phyloP scores from a whole-genome alignment of 306 rosid species.

The Vigna mungo region DNA sequence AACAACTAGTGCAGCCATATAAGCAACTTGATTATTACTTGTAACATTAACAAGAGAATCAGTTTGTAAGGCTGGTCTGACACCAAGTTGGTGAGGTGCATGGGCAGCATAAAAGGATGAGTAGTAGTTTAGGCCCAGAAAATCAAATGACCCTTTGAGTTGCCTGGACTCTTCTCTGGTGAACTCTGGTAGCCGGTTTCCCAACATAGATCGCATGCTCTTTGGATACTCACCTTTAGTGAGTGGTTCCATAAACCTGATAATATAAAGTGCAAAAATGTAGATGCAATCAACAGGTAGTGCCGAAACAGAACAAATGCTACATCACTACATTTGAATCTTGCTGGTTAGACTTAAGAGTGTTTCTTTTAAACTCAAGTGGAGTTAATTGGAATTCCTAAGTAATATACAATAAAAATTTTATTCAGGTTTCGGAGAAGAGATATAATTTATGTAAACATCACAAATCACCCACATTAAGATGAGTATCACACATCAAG shows the following conservation, averaged over 20 bases:
- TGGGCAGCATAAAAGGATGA: constrained; percentile 49
- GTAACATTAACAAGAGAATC: constrained; percentile 51
- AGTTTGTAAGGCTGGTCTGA: constrained; percentile 46
- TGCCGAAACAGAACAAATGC: constrained; percentile 9
- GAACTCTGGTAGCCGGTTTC: constrained; percentile 46
- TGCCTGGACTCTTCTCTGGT: constrained; percentile 44
- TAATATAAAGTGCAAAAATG: constrained; percentile 34
- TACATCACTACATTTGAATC: constrained; percentile 19
- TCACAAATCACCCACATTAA: constrained; percentile 17
- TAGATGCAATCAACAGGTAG: constrained; percentile 19
- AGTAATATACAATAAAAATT: constrained; percentile 7
- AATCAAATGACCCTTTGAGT: constrained; percentile 51
- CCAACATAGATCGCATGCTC: constrained; percentile 50
- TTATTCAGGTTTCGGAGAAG: constrained; percentile 7
- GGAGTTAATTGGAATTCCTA: constrained; percentile 14
- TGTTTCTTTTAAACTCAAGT: constrained; percentile 22
- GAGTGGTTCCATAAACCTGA: constrained; percentile 53
- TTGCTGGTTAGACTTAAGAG: not conserved
- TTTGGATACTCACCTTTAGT: constrained; percentile 52
- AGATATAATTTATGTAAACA: not conserved
- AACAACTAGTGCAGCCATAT: constrained; percentile 14
- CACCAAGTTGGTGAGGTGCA: constrained; percentile 45
- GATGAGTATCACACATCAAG: not conserved
- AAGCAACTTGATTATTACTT: constrained; percentile 47
- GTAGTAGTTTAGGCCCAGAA: constrained; percentile 55